A percentile compares a stretch with the other conserved stretches of the same genome.
Evolutionary conservation across 139 green algal species (phyloP).

Genomic region (Zygnema circumcarinatum): DNA sequence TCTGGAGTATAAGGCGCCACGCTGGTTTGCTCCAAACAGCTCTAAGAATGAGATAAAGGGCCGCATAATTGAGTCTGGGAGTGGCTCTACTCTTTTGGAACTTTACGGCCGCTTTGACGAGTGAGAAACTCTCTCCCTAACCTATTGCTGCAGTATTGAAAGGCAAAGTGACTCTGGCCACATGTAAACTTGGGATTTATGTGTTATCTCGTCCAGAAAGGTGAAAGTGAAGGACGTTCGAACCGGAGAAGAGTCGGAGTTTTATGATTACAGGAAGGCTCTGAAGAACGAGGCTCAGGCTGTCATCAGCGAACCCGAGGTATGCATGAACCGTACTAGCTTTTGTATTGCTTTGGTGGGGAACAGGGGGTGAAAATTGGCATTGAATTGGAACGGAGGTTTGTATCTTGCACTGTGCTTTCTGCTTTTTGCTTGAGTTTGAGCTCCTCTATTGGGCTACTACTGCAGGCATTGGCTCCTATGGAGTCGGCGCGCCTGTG

Average conservation of each 20-base stretch:
- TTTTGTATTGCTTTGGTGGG: too few relatives aligned
- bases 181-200: too few relatives aligned
- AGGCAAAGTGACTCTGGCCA: not conserved
- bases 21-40: not conserved
- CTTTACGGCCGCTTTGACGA: not conserved
- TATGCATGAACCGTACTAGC: too few relatives aligned
- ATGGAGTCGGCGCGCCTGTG: not conserved
- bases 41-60: not conserved
- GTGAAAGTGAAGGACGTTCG: not conserved
- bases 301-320: not conserved
- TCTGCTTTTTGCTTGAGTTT: too few relatives aligned
- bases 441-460: too few relatives aligned
- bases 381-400: too few relatives aligned
- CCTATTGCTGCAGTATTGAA: not conserved
- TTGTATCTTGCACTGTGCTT: too few relatives aligned
- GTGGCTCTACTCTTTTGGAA: not conserved
- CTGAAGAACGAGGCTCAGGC: not conserved
- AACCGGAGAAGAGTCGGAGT: not conserved
- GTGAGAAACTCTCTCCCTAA: not conserved
- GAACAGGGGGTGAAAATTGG: too few relatives aligned
- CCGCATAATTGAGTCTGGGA: not conserved
- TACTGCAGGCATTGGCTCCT: not conserved
- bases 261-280: not conserved
- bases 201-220: not conserved
- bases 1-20: not conserved